Evolutionary conservation across 495 filamentous ascomycete genomes (phyloP).

Genomic region (Aspergillus coremiiformis): DNA sequence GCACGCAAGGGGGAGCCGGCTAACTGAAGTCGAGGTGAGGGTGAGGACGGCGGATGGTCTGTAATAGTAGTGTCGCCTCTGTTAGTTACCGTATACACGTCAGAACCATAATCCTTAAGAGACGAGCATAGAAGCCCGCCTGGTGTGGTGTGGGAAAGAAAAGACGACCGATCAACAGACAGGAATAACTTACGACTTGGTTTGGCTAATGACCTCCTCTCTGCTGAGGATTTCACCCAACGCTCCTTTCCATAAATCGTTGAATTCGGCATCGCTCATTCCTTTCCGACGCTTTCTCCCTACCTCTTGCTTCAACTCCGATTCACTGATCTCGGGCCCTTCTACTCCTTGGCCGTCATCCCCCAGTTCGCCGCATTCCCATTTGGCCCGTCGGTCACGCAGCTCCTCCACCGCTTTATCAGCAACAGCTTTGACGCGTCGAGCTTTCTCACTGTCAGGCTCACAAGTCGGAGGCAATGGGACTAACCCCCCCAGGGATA

Average conservation of each 20-base stretch:
- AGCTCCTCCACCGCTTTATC: conserved; percentile 84
- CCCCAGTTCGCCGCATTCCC: conserved; percentile 75
- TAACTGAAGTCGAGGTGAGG: conserved; percentile 70
- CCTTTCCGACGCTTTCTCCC: conserved; percentile 64
- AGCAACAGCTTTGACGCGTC: conserved; percentile 76
- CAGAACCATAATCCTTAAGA: conserved; percentile 40
- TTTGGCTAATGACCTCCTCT: conserved; percentile 70
- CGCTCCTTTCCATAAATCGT: conserved; percentile 81
- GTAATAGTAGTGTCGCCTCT: conserved; percentile 59
- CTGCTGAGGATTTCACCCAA: conserved; percentile 74
- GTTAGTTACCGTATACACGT: conserved; percentile 60
- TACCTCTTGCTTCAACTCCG: conserved; percentile 69
- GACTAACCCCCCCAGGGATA: conserved; percentile 71
- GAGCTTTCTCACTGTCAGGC: conserved; percentile 85
- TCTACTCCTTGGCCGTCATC: conserved; percentile 51
- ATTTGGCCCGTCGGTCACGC: conserved; percentile 76
- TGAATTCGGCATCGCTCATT: conserved; percentile 82
- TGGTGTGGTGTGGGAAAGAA: not conserved
- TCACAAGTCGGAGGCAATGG: conserved; percentile 91
- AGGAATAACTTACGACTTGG: conserved; percentile 64
- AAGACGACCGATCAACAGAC: conserved; percentile 3
- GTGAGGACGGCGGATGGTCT: conserved; percentile 53
- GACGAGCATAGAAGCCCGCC: not conserved
- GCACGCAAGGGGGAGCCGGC: conserved; percentile 80
- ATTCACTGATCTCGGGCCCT: conserved; percentile 60